Percentiles rank a stretch among this genome's conserved stretches.
These are phyloP conservation scores for Eragrostis curvula DNA, from an alignment of 176 grass and related monocot species.

Conservation along the genomic window DNA sequence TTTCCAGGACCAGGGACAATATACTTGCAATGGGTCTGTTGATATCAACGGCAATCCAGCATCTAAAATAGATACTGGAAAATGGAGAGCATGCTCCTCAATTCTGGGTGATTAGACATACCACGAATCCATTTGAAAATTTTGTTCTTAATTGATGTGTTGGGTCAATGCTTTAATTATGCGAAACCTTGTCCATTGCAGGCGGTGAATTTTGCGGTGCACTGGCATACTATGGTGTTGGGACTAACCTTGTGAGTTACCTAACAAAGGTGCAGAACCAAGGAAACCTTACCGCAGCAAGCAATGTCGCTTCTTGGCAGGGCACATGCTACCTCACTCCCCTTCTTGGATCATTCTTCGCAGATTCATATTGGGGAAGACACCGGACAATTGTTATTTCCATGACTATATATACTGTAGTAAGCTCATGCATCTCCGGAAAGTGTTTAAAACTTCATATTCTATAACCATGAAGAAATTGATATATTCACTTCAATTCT, in stretches of 20 bases:
- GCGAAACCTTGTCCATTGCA: background rate
- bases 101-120: conserved; percentile 23
- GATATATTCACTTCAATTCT: background rate
- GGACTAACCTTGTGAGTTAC: conserved; percentile 67
- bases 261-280: conserved; percentile 56
- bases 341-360: conserved; percentile 64
- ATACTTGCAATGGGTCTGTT: conserved; percentile 28
- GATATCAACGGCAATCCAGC: conserved; percentile 15
- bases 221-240: conserved; percentile 62
- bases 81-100: conserved; percentile 51
- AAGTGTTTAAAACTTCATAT: too few species aligned
- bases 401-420: conserved; percentile 42
- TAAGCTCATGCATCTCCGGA: conserved; percentile 34
- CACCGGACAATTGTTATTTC: conserved; percentile 57
- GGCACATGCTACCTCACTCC: conserved; percentile 69
- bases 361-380: conserved; percentile 72
- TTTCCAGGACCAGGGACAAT: conserved; percentile 3
- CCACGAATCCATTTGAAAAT: background rate
- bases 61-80: conserved; percentile 18
- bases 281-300: conserved; percentile 58
- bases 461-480: too few species aligned
- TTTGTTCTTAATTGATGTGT: too few species aligned
- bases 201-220: conserved; percentile 62
- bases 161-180: background rate
- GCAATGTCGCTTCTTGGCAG: conserved; percentile 63